These are phyloP conservation scores for Cynanchum wilfordii DNA, from an alignment of 257 asterid species.

Conservation along the genomic window DNA sequence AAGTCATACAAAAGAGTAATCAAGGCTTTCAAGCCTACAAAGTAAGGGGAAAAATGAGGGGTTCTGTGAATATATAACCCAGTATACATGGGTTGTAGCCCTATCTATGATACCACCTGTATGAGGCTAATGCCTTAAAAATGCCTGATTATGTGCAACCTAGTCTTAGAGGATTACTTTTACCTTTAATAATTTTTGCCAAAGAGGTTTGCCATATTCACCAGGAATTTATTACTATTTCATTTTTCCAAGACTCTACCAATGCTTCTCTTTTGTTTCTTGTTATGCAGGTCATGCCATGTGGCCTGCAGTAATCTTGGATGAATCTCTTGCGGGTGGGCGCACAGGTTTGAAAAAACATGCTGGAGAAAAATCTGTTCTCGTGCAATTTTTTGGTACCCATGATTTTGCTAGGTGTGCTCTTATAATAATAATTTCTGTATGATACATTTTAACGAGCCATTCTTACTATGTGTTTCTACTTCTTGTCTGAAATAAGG, in stretches of 20 bases:
- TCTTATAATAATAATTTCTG: not conserved
- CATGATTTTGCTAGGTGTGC: slow-evolving; percentile 96
- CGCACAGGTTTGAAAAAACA: slow-evolving; percentile 64
- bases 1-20: too few species aligned
- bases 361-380: slow-evolving; percentile 73
- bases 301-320: slow-evolving; percentile 94
- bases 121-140: too few species aligned
- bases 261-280: slow-evolving; percentile 8
- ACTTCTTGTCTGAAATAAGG: slow-evolving; percentile 19
- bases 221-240: not conserved
- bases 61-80: too few species aligned
- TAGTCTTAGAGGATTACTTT: too few species aligned
- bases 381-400: slow-evolving; percentile 95
- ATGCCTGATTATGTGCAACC: too few species aligned
- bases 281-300: slow-evolving; percentile 77
- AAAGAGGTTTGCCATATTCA: not conserved
- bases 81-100: too few species aligned
- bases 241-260: not conserved
- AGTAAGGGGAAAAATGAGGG: too few species aligned
- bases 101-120: too few species aligned
- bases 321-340: slow-evolving; percentile 66
- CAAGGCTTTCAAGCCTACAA: too few species aligned
- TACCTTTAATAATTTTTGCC: not conserved
- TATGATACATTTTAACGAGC: not conserved
- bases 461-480: not conserved